These are phyloP conservation scores for Umbellularia californica DNA, from an alignment of 164 flowering plant species.

Conservation along the genomic window DNA sequence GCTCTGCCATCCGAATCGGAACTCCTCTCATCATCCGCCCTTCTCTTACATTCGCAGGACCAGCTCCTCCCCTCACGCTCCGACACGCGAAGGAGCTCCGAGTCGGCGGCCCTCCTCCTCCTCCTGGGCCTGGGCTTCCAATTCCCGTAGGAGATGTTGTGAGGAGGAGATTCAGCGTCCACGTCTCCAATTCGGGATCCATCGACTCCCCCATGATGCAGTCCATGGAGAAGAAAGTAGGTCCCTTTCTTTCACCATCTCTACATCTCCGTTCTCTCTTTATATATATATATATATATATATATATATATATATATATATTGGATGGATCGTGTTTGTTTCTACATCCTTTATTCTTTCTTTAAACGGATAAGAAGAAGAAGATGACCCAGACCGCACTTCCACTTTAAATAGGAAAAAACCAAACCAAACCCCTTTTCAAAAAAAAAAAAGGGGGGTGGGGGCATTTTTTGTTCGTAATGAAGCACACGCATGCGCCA, in stretches of 20 bases:
- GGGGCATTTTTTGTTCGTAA: too few species aligned
- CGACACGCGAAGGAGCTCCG: neutral
- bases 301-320: too few species aligned
- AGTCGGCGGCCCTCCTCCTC: neutral
- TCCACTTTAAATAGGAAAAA: too few species aligned
- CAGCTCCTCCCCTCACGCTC: neutral
- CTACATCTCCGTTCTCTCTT: neutral
- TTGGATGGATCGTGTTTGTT: neutral
- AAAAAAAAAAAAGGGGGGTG: too few species aligned
- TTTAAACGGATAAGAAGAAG: too few species aligned
- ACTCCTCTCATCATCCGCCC: neutral
- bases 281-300: too few species aligned
- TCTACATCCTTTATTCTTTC: too few species aligned
- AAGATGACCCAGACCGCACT: too few species aligned
- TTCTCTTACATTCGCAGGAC: neutral
- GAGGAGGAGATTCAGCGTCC: constrained; percentile 25
- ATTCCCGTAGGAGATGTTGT: neutral
- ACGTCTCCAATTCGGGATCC: constrained; percentile 55
- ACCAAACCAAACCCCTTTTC: neutral
- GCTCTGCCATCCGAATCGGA: neutral
- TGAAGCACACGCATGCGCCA: neutral
- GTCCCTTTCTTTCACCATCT: neutral
- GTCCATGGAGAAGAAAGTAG: constrained; percentile 75
- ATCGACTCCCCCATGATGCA: constrained; percentile 60
- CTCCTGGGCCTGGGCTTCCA: neutral